A percentile compares a stretch with the other conserved stretches of the same genome.
Evolutionary conservation across 2,329 filamentous ascomycete species (phyloP).

Genomic region (Rutstroemia sp.): DNA sequence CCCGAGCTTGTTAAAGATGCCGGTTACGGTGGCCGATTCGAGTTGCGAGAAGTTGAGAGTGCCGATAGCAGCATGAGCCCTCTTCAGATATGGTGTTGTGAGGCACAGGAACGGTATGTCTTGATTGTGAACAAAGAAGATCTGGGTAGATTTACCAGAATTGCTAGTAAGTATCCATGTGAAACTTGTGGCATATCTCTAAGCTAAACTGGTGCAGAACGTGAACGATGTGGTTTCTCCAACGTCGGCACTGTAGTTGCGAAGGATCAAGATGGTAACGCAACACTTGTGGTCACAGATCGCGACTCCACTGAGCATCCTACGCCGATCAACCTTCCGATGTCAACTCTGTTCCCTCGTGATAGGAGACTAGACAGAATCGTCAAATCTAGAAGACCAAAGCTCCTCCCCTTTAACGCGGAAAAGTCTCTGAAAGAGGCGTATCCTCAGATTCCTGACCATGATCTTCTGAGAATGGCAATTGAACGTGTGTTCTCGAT

Average conservation of each 20-base stretch:
- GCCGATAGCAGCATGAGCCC: constrained; percentile 90
- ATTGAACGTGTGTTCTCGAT: constrained; percentile 75
- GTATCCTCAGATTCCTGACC: constrained; percentile 27
- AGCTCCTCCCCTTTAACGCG: constrained; percentile 66
- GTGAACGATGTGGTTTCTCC: constrained; percentile 89
- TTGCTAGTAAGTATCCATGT: constrained; percentile 41
- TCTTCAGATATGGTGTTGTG: constrained; percentile 95
- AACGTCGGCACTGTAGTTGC: constrained; percentile 74
- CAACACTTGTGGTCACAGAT: constrained; percentile 74
- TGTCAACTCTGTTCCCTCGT: constrained; percentile 83
- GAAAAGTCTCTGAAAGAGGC: constrained; percentile 54
- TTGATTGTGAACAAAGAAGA: constrained; percentile 75
- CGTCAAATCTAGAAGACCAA: constrained; percentile 62
- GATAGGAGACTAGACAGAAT: constrained; percentile 72
- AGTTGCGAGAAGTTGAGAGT: constrained; percentile 88
- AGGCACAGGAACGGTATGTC: constrained; percentile 94
- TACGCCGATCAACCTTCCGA: constrained; percentile 79
- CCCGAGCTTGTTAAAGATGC: constrained; percentile 90
- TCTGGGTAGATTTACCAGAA: constrained; percentile 67
- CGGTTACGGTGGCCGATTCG: constrained; percentile 82
- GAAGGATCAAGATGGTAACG: constrained; percentile 52
- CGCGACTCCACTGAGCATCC: constrained; percentile 68
- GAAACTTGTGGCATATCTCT: not conserved
- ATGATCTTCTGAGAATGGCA: constrained; percentile 51
- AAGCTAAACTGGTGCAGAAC: constrained; percentile 36